Evolutionary conservation across 2,329 filamentous ascomycete species (phyloP), one percentile per base, ranked within the genome.

Genomic region (Neofusicoccum kwambonambiense): DNA sequence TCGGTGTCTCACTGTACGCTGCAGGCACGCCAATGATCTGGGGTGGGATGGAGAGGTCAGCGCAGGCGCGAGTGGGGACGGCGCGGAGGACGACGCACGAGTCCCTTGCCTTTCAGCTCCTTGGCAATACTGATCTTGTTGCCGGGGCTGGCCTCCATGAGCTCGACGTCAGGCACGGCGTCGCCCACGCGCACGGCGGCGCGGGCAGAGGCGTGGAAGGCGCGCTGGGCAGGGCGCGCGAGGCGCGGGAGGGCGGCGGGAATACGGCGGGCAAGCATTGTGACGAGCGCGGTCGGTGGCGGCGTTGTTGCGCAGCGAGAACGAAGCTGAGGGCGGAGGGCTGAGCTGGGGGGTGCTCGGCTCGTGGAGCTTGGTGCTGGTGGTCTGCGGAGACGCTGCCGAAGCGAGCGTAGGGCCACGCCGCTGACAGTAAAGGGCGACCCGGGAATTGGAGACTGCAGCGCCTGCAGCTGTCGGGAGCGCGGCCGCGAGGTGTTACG

Each of bases 71-170:
- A 41, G 17, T 22, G 56, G 22, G 17, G 56, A 47, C 6, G 35
- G n/a, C 45, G 56, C n/a, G 8, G 39, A 22, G 52, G 7, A 22
- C 41, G 52, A 56, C 52, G 22, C 52, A 56, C 52, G 11, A 65
- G 52, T 44, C 91, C 92, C 74, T 92, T 90, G 68, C 86, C 88
- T 68, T 83, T 83, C 68, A 96, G 84, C 81, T 96, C 92, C 68
- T 90, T 85, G 70, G 90, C 87, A 66, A 98, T 84, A 79, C 92
- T 94, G 78, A 98, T 88, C 80, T 93, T 95, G 85, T 93, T 96
- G 67, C 91, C 92, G 0, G 94, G 94, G n/a, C 90, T 93, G 79
- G 86, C 85, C 81, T 98, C 89, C 70, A 97, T 85, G 57, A 91
- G 88, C 69, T 93, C 87, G 65, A 94, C 80, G 78, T 88, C 81